Evolutionary conservation across 139 green algal species (phyloP).

Genomic region (Chlamydomonas eustigma): DNA sequence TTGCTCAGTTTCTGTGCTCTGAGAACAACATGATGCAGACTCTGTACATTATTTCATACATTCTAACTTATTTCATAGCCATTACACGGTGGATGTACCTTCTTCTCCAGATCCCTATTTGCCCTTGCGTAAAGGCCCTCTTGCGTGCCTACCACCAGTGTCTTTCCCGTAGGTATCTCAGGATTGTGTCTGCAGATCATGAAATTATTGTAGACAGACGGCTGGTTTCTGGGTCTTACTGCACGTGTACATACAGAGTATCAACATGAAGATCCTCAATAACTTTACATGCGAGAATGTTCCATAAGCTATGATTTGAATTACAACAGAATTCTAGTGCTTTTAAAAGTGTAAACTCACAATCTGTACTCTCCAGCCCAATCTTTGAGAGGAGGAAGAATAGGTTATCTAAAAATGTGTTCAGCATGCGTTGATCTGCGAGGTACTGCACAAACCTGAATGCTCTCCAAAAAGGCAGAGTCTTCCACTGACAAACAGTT

Average conservation of each 20-base stretch:
- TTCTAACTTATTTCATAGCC: no score
- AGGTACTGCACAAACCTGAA: constrained; percentile 1
- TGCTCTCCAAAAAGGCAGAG: constrained; percentile 76
- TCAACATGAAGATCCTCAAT: background rate
- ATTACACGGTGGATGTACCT: no score
- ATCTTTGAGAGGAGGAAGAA: background rate
- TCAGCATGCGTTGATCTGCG: background rate
- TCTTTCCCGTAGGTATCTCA: constrained; percentile 33
- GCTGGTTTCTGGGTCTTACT: background rate
- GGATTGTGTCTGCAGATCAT: constrained; percentile 15
- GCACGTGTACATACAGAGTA: background rate
- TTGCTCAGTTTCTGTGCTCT: no score
- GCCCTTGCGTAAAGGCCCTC: constrained; percentile 43
- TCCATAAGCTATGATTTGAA: constrained; percentile 1
- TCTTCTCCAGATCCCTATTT: background rate
- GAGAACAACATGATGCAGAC: background rate
- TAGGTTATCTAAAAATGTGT: background rate
- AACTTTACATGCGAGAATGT: background rate
- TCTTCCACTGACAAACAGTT: constrained; percentile 60
- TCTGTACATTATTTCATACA: background rate
- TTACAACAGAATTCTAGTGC: background rate
- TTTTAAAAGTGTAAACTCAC: background rate
- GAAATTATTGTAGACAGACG: background rate
- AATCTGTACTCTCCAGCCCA: constrained; percentile 20
- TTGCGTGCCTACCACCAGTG: constrained; percentile 61